Conservation (phyloP, 345 rosid genomes). For the Arabis hirsuta region DNA sequence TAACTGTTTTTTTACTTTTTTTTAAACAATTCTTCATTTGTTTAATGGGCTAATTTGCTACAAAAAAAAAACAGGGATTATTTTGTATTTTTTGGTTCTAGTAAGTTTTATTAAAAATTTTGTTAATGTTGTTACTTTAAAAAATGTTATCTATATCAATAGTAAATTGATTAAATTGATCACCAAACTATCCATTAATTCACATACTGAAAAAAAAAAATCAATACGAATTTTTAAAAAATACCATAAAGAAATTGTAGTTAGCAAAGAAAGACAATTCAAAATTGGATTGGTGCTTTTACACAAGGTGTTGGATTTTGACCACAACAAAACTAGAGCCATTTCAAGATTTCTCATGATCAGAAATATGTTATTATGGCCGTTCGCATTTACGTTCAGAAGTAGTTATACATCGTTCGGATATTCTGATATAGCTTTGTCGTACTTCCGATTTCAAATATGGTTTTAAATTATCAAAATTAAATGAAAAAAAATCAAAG, state of each 20-base stretch:
- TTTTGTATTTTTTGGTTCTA: neutral
- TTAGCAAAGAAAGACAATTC: conserved; percentile 21
- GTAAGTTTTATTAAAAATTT: too few relatives aligned
- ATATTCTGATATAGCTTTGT: conserved; percentile 12
- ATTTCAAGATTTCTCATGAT: too few relatives aligned
- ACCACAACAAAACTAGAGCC: conserved; percentile 24
- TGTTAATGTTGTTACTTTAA: too few relatives aligned
- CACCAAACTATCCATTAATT: conserved; percentile 1
- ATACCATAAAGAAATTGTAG: too few relatives aligned
- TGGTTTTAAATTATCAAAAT: neutral
- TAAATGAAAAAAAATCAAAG: neutral
- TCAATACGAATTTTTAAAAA: neutral
- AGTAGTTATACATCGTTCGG: too few relatives aligned
- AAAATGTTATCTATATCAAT: neutral
- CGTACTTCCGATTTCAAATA: neutral
- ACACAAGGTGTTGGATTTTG: conserved; percentile 14
- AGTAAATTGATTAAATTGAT: neutral
- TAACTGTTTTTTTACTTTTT: too few relatives aligned
- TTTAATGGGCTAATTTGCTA: too few relatives aligned
- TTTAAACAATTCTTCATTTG: neutral
- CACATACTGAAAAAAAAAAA: neutral
- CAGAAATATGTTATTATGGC: too few relatives aligned
- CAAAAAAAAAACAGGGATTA: too few relatives aligned
- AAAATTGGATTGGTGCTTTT: conserved; percentile 36
- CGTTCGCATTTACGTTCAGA: too few relatives aligned